Percentiles rank a stretch among this genome's conserved stretches.
These are phyloP conservation scores for Pugionium cornutum DNA, from an alignment of 345 rosid genomes.

Conservation along the genomic window DNA sequence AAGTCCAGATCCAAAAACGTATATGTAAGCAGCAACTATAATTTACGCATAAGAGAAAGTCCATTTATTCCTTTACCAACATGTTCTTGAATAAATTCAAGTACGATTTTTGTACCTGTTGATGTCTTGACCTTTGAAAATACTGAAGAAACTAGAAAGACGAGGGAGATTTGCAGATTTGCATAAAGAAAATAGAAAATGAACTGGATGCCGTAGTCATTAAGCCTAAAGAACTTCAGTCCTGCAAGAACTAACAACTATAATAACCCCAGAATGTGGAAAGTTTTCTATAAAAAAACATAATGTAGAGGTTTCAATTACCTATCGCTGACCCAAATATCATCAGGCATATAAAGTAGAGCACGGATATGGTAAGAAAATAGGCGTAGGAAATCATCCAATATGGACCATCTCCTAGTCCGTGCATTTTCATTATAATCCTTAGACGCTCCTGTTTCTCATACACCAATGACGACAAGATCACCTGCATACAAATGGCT, in stretches of 20 bases:
- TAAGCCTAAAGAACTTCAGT: constrained; percentile 77
- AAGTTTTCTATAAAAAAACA: not conserved
- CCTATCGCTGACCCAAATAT: constrained; percentile 80
- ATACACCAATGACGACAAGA: constrained; percentile 70
- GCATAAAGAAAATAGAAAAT: constrained; percentile 67
- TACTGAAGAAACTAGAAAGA: constrained; percentile 68
- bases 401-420: constrained; percentile 95
- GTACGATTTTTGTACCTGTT: constrained; percentile 55
- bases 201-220: constrained; percentile 72
- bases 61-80: constrained; percentile 1
- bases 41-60: constrained; percentile 17
- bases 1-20: constrained; percentile 84
- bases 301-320: constrained; percentile 33
- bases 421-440: constrained; percentile 99
- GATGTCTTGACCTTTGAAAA: constrained; percentile 82
- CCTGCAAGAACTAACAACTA: constrained; percentile 55
- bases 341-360: constrained; percentile 76
- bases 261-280: not conserved
- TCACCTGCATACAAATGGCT: constrained; percentile 53
- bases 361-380: constrained; percentile 62
- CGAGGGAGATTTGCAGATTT: constrained; percentile 83
- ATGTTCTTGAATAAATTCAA: constrained; percentile 20
- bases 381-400: constrained; percentile 88
- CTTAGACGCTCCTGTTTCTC: constrained; percentile 83
- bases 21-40: constrained; percentile 69